A percentile compares a stretch with the other conserved stretches of the same genome.
phyloP scores from a whole-genome alignment of 2,329 filamentous ascomycete species.

The Xylariomycetidae sp. region DNA sequence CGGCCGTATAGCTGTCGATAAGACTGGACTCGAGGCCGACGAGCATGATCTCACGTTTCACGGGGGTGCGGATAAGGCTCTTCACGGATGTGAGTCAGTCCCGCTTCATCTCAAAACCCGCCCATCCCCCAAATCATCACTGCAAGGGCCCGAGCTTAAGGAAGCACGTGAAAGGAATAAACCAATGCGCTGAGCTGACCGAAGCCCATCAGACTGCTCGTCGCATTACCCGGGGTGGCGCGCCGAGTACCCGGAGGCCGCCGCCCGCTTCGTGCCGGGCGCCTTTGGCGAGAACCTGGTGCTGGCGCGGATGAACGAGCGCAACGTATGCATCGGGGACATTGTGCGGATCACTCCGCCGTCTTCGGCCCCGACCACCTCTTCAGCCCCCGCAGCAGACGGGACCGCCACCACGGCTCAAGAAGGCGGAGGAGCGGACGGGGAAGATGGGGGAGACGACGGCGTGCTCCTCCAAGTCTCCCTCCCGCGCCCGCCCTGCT shows the following conservation, averaged over 20 bases:
- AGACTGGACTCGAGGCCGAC: conserved; percentile 49
- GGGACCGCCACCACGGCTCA: conserved; percentile 3
- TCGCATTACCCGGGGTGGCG: conserved; percentile 53
- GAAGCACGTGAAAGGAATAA: not conserved
- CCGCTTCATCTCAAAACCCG: not conserved
- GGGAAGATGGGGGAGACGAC: conserved; percentile 22
- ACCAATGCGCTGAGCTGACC: not conserved
- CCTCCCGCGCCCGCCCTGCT: conserved; percentile 59
- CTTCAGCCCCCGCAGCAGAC: no score
- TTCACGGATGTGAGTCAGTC: conserved; percentile 45
- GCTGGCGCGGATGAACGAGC: conserved; percentile 51
- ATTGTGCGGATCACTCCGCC: no score
- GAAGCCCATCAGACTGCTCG: conserved; percentile 44
- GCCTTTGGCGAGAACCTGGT: conserved; percentile 63
- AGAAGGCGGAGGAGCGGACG: conserved; percentile 23
- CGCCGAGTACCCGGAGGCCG: conserved; percentile 43
- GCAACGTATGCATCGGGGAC: conserved; percentile 61
- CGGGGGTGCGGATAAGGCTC: conserved; percentile 57
- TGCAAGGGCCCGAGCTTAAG: not conserved
- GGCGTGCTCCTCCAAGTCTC: conserved; percentile 51
- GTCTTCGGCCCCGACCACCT: conserved; percentile 29
- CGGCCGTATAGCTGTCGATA: conserved; percentile 39
- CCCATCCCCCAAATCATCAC: not conserved
- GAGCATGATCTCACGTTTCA: conserved; percentile 59
- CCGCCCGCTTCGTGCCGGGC: conserved; percentile 47